Base-by-base conservation (phyloP, 768 basidiomycete species). In the Serpula lacrymans region DNA sequence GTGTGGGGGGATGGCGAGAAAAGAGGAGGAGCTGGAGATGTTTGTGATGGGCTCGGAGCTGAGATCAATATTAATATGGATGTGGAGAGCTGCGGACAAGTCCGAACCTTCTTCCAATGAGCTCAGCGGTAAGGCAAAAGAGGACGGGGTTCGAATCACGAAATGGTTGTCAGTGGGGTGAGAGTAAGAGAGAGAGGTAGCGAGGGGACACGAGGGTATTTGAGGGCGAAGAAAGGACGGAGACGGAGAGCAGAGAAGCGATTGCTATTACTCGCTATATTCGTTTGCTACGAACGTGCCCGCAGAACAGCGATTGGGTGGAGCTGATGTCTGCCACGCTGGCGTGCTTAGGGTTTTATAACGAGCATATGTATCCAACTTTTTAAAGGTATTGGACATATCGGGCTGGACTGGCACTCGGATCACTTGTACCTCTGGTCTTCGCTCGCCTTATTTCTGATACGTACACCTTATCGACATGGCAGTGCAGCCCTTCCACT, bases 1-100 rank as follows among this genome's bases (percentile, higher is more conserved):
- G 63, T 43, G 79, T 79, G 42, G 82, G 82, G 50, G 68, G 43
- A 81, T 81, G 41, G 80, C 82, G 60, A 84, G 74, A 33, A 70
- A 65, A 58, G 75, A 52, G 64, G 75, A 50, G 77, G 78, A 22
- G 76, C 67, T 28, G n/a, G 27, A 9, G n/a, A n/a, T 9, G 27
- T 28, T 28, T 28, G 69, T 82, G 81, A 68, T 81, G 81, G 66
- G 64, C 49, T 73, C 69, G 34, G 51, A 39, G 48, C 55, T 58
- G 51, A 60, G 51, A 62, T 62, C 62, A 50, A 64, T 62, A 62
- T 62, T 59, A 50, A 64, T 62, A 48, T 45, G 54, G 12, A 43
- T 48, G 39, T 61, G 60, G 46, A 52, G 49, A 16, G 62, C 42
- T 30, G 53, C 60, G 62, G 60, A 37, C 62, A 64, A 58, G 49